Evolutionary conservation across 208 protist species (phyloP), one percentile per base, ranked within the genome.

Genomic region (Entamoeba dispar): DNA sequence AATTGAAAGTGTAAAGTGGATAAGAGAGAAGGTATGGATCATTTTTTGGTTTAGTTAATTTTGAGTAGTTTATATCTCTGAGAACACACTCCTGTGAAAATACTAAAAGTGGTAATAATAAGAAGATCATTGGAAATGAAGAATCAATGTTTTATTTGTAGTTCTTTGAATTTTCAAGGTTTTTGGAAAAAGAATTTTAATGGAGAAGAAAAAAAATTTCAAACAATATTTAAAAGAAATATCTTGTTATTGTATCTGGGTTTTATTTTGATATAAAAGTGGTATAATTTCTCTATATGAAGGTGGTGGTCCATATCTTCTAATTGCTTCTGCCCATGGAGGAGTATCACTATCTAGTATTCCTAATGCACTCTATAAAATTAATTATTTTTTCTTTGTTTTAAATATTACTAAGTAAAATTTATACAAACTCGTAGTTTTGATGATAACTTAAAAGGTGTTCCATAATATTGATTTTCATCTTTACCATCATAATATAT

Each of bases 291-390:
- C 50, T 19, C 50, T 8, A 95, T 99, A 99, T 4, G 98, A 98
- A 4, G 98, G 98, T 12, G 99, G 98, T 17, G 98, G 98, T 4
- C 98, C 98, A 95, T 98, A 98, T 31, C 96, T 94, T 96, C 99
- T 98, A 98, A 99, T 99, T 94, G 97, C 97, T 94, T 99, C 98
- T 15, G 99, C 96, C 98, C 98, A 99, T 86, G 99, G 99, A 52
- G 98, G 98, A 15, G 98, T 98, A 19, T 93, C 91, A 22, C 52
- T 93, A 3, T 92, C 92, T 22, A 95, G 93, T 96, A 99, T 99
- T 61, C 98, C 98, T 0, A 99, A 96, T n/a, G 98, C 98, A 92
- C 96, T 92, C 38, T 93, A 91, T 95, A 96, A 86, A 15, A 14
- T 49, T 12, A 6, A 94, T 6, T 97, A 98, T 4, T 99, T 94